A percentile compares a stretch with the other conserved stretches of the same genome.
phyloP scores from a whole-genome alignment of 352 stramenopile species.

The Phytophthora aleatoria region DNA sequence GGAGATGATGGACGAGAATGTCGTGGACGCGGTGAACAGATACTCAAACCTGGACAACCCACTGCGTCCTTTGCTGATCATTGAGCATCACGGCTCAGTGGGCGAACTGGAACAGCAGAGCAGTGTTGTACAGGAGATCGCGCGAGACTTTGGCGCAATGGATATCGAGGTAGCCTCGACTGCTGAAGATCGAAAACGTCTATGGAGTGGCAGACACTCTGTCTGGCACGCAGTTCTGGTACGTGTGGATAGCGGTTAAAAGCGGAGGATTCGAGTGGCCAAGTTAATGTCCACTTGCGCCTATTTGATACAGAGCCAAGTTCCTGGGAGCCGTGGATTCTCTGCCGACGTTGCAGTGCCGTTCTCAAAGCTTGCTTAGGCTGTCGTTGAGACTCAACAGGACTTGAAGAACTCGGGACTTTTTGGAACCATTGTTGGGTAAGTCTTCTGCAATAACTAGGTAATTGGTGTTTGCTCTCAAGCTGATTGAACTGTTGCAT shows the following conservation, averaged over 20 bases:
- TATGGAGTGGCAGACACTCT: constrained; percentile 79
- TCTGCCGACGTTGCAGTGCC: constrained; percentile 97
- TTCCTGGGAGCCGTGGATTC: constrained; percentile 75
- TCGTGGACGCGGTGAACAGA: constrained; percentile 72
- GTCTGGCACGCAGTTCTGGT: constrained; percentile 82
- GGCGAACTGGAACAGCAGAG: constrained; percentile 86
- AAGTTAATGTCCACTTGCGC: too few relatives aligned
- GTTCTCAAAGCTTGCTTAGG: constrained; percentile 90
- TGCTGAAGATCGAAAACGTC: constrained; percentile 67
- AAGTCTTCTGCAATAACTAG: not conserved
- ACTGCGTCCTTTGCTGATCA: constrained; percentile 90
- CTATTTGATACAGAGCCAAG: constrained; percentile 42
- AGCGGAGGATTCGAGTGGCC: not conserved
- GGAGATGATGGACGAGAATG: constrained; percentile 82
- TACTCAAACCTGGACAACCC: constrained; percentile 75
- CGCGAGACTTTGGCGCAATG: constrained; percentile 70
- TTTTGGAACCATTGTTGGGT: constrained; percentile 91
- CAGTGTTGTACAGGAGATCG: constrained; percentile 77
- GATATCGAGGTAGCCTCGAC: constrained; percentile 74
- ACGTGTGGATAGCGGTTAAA: constrained; percentile 10
- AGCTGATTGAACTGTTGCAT: not conserved
- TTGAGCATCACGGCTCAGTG: constrained; percentile 90
- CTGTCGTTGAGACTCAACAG: constrained; percentile 91
- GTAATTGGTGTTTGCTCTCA: constrained; percentile 1
- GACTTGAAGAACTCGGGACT: constrained; percentile 88